These are phyloP conservation scores for Aureobasidium sp. DNA, from an alignment of 2,329 filamentous ascomycete genomes.

Conservation along the genomic window DNA sequence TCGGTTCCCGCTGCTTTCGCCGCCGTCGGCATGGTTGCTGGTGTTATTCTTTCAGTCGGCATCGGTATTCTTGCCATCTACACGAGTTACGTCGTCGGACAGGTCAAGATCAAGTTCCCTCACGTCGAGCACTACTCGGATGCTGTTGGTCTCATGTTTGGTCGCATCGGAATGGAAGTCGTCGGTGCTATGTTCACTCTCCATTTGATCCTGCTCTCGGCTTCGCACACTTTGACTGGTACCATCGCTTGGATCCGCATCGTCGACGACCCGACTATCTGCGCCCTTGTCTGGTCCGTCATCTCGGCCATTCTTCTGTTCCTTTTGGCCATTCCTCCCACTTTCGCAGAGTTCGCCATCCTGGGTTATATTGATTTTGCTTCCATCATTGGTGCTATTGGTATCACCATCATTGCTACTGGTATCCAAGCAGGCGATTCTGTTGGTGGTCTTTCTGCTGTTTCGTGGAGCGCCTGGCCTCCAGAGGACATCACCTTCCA, in stretches of 20 bases:
- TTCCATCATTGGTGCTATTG: slow-evolving; percentile 30
- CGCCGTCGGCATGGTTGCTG: slow-evolving; percentile 48
- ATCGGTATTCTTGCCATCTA: slow-evolving; percentile 55
- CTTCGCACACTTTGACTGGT: slow-evolving; percentile 39
- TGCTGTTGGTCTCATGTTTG: slow-evolving; percentile 38
- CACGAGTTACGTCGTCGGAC: slow-evolving; percentile 55
- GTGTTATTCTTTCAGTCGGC: slow-evolving; percentile 48
- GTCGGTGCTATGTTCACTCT: slow-evolving; percentile 38
- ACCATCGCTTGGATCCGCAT: slow-evolving; percentile 41
- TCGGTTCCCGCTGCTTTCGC: slow-evolving; percentile 52
- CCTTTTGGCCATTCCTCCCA: slow-evolving; percentile 30
- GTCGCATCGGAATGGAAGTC: slow-evolving; percentile 37
- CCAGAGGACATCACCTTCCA: slow-evolving; percentile 36
- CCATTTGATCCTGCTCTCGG: slow-evolving; percentile 38
- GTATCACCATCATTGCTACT: slow-evolving; percentile 31
- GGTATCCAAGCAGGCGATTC: slow-evolving; percentile 25
- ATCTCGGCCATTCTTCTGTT: slow-evolving; percentile 37
- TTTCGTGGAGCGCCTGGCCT: slow-evolving; percentile 32
- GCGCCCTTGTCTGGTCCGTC: slow-evolving; percentile 37
- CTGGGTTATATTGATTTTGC: slow-evolving; percentile 33
- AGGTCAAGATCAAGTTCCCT: slow-evolving; percentile 50
- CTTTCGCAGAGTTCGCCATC: slow-evolving; percentile 30
- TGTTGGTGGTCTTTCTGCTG: slow-evolving; percentile 26
- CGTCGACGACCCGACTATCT: slow-evolving; percentile 32
- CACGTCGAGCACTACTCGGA: slow-evolving; percentile 39